Evolutionary conservation across 2,329 filamentous ascomycete species (phyloP).

Genomic region (Phoma sp.): DNA sequence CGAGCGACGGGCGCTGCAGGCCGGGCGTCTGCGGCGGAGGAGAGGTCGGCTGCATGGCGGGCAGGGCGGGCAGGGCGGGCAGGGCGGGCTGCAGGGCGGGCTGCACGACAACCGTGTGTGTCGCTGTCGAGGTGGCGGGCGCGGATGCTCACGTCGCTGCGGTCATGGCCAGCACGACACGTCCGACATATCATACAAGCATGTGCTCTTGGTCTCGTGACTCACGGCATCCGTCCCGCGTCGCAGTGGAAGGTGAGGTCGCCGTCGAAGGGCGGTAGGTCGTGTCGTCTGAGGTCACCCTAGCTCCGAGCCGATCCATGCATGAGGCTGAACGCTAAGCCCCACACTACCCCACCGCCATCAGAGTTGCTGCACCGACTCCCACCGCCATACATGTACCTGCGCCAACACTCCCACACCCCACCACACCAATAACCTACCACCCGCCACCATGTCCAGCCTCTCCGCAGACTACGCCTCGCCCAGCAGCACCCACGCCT

Average conservation of each 20-base stretch:
- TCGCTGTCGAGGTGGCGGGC: not conserved
- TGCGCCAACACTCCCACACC: not conserved
- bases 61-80: conserved; percentile 31
- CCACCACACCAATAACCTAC: not conserved
- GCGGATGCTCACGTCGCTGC: conserved; percentile 4
- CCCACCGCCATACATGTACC: too few species aligned
- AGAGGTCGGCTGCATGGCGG: conserved; percentile 41
- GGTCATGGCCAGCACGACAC: conserved; percentile 19
- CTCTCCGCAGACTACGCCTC: conserved; percentile 65
- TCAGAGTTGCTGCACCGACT: too few species aligned
- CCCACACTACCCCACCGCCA: conserved; percentile 6
- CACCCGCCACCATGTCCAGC: conserved; percentile 29
- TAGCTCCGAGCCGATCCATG: conserved; percentile 10
- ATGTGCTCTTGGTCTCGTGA: not conserved
- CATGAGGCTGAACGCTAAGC: conserved; percentile 16
- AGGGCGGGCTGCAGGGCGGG: conserved; percentile 39
- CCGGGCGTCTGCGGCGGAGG: conserved; percentile 45
- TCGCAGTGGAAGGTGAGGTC: too few species aligned
- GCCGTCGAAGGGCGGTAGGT: too few species aligned
- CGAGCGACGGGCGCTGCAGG: conserved; percentile 35
- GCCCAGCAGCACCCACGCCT: conserved; percentile 41
- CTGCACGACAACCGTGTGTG: not conserved
- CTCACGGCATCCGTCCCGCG: too few species aligned
- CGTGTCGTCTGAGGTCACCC: conserved; percentile 1
- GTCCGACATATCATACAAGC: not conserved